These are phyloP conservation scores for Volvariella surrecta DNA, from an alignment of 1,284 basidiomycete genomes.

Conservation along the genomic window DNA sequence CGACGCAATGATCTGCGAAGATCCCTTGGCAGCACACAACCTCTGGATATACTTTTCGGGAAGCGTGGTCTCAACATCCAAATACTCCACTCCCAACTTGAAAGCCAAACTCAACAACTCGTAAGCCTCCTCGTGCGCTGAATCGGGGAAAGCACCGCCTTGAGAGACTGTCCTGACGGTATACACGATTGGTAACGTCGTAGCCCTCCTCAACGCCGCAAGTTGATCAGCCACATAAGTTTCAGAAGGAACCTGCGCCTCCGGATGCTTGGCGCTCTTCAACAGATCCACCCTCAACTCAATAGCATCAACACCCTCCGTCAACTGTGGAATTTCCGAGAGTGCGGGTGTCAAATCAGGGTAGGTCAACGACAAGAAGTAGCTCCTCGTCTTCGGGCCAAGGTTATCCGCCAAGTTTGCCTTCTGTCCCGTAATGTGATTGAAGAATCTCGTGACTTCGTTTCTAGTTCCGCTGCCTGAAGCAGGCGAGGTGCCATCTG, in stretches of 20 bases:
- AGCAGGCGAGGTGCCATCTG: slow-evolving; percentile 15
- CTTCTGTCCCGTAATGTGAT: slow-evolving; percentile 72
- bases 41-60: slow-evolving; percentile 54
- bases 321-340: slow-evolving; percentile 62
- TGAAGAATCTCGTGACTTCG: slow-evolving; percentile 78
- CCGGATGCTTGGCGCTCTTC: slow-evolving; percentile 37
- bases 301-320: slow-evolving; percentile 84
- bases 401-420: slow-evolving; percentile 63
- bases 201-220: slow-evolving; percentile 69
- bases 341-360: slow-evolving; percentile 77
- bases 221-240: slow-evolving; percentile 81
- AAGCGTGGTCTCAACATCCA: slow-evolving; percentile 87
- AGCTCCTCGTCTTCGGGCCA: slow-evolving; percentile 56
- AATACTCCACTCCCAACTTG: slow-evolving; percentile 83
- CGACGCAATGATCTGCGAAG: slow-evolving; percentile 81
- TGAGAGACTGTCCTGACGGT: slow-evolving; percentile 86
- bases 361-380: slow-evolving; percentile 91
- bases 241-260: slow-evolving; percentile 54
- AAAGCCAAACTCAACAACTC: slow-evolving; percentile 77
- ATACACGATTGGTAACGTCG: slow-evolving; percentile 84
- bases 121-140: slow-evolving; percentile 65
- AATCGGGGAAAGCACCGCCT: slow-evolving; percentile 89
- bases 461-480: slow-evolving; percentile 22
- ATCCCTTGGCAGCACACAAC: slow-evolving; percentile 58
- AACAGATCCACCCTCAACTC: slow-evolving; percentile 93